Base-by-base conservation (phyloP, 805 yeast genomes). In the Cyberlindnera veronae region DNA sequence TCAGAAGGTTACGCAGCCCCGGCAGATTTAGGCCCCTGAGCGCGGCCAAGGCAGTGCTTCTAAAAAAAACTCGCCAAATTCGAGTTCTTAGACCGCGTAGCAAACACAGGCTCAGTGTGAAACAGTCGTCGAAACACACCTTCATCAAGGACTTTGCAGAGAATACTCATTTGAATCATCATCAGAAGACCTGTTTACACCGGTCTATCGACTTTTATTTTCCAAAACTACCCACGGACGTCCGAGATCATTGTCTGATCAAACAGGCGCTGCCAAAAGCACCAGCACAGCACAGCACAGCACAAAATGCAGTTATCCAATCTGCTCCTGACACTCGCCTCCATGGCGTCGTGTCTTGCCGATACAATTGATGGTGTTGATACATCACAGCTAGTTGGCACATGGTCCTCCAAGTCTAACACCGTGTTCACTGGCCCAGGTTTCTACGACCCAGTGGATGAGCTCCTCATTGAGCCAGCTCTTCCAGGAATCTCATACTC, bases 361-460 rank as follows among this genome's bases (percentile, higher is more conserved):
- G 40, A 38, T 17, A 32, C 14, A n/a, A 28, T 27, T 11, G 39
- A 45, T n/a, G 54, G 28, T 29, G 49, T 38, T 7, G 45, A 40
- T 14, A 38, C 44, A 3, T 24, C 38, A 7, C 42, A 50, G 30
- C 61, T 87, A 34, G 85, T 70, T 30, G 99, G 99, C 6, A 93
- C 99, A 0, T 93, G 99, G 99, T 64, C 90, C 1, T 83, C 97
- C 14, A 93, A 93, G 63, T 81, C 97, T 11, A 86, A 85, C 61
- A 80, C 95, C 11, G 99, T 93, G 7, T 82, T 91, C 68, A 93
- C 99, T 1, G 99, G 99, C 0, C 96, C 98, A 6, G 84, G 90
- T 2, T 93, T 93, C 59, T 93, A 78, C 61, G 98, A 93, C 62
- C 99, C 99, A 3, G 84, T 89, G 21, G 96, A 91, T 59, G 99